These are phyloP conservation scores for Hanseniaspora meyeri DNA, from an alignment of 805 yeast genomes.

Conservation along the genomic window DNA sequence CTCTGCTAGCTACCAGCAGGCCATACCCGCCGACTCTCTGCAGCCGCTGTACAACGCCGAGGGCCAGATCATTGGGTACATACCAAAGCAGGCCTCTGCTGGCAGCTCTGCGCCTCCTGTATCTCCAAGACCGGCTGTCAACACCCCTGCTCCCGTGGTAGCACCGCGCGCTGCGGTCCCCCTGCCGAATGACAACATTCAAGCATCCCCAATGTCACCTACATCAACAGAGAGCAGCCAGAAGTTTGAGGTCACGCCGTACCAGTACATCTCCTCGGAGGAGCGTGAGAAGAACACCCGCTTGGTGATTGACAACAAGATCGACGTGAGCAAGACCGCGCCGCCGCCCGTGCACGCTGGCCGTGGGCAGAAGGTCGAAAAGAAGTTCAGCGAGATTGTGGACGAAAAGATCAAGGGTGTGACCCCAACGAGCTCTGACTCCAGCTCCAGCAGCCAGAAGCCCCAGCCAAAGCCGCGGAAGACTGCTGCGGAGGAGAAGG, in stretches of 20 bases:
- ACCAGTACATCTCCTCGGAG: conserved; percentile 9
- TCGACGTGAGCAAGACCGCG: conserved; percentile 1
- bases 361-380: not conserved
- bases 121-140: conserved; percentile 10
- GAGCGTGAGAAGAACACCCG: conserved; percentile 3
- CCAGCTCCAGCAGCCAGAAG: too few species aligned
- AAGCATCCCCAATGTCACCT: not conserved
- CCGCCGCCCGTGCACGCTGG: conserved; percentile 13
- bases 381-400: conserved; percentile 7
- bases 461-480: too few species aligned
- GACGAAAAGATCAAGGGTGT: conserved; percentile 6
- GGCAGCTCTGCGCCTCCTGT: conserved; percentile 12
- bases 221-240: not conserved
- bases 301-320: conserved; percentile 1
- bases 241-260: conserved; percentile 10
- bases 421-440: not conserved
- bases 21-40: conserved; percentile 12
- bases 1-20: too few species aligned
- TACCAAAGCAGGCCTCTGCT: conserved; percentile 14
- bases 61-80: conserved; percentile 12
- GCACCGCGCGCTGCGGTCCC: not conserved
- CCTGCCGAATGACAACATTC: too few species aligned
- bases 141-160: too few species aligned
- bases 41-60: conserved; percentile 13
- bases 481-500: too few species aligned